A percentile compares a stretch with the other conserved stretches of the same genome.
Evolutionary conservation across 352 stramenopile species (phyloP).

Genomic region (Peronospora belbahrii): DNA sequence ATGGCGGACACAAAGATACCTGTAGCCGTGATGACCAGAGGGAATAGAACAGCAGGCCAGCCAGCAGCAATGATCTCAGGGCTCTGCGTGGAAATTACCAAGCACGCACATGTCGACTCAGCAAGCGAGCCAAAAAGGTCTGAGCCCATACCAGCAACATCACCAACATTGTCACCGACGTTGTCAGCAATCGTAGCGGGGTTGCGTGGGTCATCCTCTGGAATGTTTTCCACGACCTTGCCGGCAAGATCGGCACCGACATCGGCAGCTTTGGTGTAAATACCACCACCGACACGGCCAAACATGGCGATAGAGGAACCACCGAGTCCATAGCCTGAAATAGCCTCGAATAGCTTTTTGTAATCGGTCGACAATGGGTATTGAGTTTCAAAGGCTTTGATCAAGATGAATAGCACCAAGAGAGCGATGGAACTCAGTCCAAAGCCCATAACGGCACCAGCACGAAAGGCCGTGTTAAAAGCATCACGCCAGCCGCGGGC

Average conservation of each 20-base stretch:
- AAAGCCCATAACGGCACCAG: constrained; percentile 99
- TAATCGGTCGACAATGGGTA: constrained; percentile 76
- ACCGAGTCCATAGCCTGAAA: constrained; percentile 97
- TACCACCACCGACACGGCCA: constrained; percentile 97
- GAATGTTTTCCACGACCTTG: constrained; percentile 98
- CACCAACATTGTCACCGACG: constrained; percentile 99
- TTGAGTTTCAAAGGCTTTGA: constrained; percentile 91
- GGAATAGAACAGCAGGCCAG: constrained; percentile 95
- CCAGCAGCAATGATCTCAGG: constrained; percentile 84
- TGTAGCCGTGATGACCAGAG: constrained; percentile 92
- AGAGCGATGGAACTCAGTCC: constrained; percentile 94
- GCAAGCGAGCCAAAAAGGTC: constrained; percentile 99
- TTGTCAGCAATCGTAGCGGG: constrained; percentile 99
- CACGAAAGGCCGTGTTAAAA: constrained; percentile 98
- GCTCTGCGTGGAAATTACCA: constrained; percentile 94
- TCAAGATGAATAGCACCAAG: constrained; percentile 95
- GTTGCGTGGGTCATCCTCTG: constrained; percentile 99
- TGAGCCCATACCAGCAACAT: constrained; percentile 99
- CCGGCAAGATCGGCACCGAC: constrained; percentile 98
- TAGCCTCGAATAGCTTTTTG: constrained; percentile 92
- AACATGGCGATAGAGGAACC: constrained; percentile 99
- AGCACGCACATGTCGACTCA: constrained; percentile 96
- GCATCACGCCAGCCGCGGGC: constrained; percentile 90
- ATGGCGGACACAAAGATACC: constrained; percentile 96
- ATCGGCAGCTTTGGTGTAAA: constrained; percentile 99